These are phyloP conservation scores for Graphium sp. DNA, from an alignment of 2,329 filamentous ascomycete species.

Conservation along the genomic window DNA sequence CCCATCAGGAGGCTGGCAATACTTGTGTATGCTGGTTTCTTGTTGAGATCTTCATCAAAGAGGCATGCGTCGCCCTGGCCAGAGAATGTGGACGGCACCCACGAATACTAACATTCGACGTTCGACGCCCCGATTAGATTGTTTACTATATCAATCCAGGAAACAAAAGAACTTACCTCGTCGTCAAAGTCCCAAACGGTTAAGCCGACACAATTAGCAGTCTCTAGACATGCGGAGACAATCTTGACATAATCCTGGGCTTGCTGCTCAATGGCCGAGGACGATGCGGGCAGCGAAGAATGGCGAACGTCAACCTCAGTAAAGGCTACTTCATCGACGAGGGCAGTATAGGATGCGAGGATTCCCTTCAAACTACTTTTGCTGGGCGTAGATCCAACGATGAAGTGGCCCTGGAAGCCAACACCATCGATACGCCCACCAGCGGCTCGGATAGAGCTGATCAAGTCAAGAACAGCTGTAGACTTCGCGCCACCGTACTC, in stretches of 20 bases:
- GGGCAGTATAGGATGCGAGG: conserved; percentile 24
- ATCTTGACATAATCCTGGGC: conserved; percentile 22
- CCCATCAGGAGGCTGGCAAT: neutral
- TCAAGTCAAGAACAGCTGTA: conserved; percentile 15
- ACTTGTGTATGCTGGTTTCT: conserved; percentile 8
- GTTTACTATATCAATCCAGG: too few relatives aligned
- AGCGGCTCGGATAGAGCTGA: conserved; percentile 15
- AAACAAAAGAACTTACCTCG: too few relatives aligned
- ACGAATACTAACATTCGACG: conserved; percentile 1
- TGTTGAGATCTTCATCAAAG: conserved; percentile 8
- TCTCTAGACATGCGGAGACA: conserved; percentile 14
- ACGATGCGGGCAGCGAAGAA: conserved; percentile 20
- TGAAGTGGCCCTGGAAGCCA: conserved; percentile 32
- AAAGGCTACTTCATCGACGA: conserved; percentile 32
- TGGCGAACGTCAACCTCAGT: conserved; percentile 20
- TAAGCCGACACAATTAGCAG: conserved; percentile 17
- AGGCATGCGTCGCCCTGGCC: conserved; percentile 7
- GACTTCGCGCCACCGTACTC: conserved; percentile 21
- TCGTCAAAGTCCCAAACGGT: conserved; percentile 21
- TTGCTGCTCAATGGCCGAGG: conserved; percentile 22
- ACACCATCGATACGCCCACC: conserved; percentile 33
- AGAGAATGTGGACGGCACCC: conserved; percentile 4
- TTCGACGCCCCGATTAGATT: neutral
- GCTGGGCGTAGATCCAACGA: conserved; percentile 20
- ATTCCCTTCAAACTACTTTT: conserved; percentile 16